phyloP scores from a whole-genome alignment of 192 early-diverging fungal species.

The Podila horticola region DNA sequence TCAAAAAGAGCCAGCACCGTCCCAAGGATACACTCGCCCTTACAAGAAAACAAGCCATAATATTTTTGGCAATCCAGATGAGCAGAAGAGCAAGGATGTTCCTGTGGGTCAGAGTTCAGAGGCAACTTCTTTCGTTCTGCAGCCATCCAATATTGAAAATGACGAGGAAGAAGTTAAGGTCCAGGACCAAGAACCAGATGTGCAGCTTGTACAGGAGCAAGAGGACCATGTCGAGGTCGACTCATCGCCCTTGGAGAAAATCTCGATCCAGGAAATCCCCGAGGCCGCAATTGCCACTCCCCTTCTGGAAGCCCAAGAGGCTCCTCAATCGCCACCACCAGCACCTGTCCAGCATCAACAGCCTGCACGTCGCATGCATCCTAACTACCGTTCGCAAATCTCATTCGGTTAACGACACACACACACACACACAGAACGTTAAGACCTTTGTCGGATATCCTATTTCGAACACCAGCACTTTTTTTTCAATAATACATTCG shows the following conservation, averaged over 20 bases:
- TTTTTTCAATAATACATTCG: no score
- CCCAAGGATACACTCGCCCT: neutral
- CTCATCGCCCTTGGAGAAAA: neutral
- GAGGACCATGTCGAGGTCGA: neutral
- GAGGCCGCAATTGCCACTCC: neutral
- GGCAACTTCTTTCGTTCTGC: neutral
- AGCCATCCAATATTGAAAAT: neutral
- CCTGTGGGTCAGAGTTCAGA: neutral
- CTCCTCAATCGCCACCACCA: neutral
- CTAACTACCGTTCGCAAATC: slow-evolving; percentile 1
- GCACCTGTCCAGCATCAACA: neutral
- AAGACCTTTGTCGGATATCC: no score
- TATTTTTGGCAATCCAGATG: slow-evolving; percentile 32
- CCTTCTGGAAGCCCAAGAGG: neutral
- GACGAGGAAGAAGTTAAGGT: neutral
- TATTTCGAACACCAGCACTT: no score
- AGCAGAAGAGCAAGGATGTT: neutral
- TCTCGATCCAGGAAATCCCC: neutral
- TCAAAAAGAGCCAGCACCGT: neutral
- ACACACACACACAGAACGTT: no score
- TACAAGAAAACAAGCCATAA: slow-evolving; percentile 48
- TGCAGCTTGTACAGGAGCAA: neutral
- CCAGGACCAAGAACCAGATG: neutral
- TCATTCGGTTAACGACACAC: neutral
- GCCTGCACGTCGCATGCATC: neutral